Evolutionary conservation across 148 eudicot species (phyloP).

Genomic region (Cornus suecica): DNA sequence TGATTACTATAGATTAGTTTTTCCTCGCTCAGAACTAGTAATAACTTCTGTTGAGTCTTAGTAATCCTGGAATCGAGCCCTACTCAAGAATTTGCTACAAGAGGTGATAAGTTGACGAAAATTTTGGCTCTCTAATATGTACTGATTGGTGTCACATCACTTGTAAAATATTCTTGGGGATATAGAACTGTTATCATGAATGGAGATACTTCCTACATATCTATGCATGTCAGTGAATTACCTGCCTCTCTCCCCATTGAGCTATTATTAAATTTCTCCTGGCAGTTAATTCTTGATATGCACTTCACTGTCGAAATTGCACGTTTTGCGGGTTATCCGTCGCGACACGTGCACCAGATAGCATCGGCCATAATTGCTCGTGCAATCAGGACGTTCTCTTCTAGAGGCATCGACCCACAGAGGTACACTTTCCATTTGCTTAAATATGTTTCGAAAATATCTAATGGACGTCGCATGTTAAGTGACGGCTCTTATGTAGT

Average conservation of each 20-base stretch:
- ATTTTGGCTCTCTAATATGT: too few species aligned
- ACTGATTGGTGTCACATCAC: neutral
- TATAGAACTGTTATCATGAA: neutral
- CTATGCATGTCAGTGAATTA: neutral
- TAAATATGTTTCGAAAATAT: neutral
- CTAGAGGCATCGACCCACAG: conserved; percentile 87
- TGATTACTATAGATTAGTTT: too few species aligned
- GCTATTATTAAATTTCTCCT: conserved; percentile 1
- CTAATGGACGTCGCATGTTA: too few species aligned
- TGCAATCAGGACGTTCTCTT: conserved; percentile 77
- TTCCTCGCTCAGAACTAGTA: too few species aligned
- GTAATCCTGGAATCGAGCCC: too few species aligned
- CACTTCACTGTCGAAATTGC: conserved; percentile 99
- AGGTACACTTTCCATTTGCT: conserved; percentile 43
- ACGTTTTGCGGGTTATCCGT: conserved; percentile 80
- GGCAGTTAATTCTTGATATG: conserved; percentile 96
- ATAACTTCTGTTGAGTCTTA: too few species aligned
- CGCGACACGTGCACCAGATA: conserved; percentile 67
- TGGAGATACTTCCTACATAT: neutral
- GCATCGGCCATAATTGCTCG: conserved; percentile 84
- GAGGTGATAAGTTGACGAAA: too few species aligned
- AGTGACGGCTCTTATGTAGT: too few species aligned
- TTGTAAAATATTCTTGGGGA: neutral
- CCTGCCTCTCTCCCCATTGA: neutral
- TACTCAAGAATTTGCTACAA: too few species aligned